Percentiles rank a stretch among this genome's conserved stretches.
These are phyloP conservation scores for Suillus ampliporus DNA, from an alignment of 768 basidiomycete genomes.

Conservation along the genomic window DNA sequence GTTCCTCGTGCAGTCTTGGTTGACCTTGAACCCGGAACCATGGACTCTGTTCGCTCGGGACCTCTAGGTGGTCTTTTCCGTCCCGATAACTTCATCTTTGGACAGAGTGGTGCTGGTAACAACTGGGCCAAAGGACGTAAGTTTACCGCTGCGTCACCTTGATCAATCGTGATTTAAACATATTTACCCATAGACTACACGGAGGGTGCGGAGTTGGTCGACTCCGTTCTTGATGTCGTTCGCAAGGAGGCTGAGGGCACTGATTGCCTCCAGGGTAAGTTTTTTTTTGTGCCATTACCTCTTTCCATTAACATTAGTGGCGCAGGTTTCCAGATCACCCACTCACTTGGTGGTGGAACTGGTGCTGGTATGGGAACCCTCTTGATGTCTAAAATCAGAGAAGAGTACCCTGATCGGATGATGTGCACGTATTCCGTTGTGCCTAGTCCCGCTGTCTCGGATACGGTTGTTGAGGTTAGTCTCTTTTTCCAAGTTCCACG, in stretches of 20 bases:
- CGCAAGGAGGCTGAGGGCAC: conserved; percentile 98
- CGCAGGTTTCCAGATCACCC: conserved; percentile 96
- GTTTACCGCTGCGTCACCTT: conserved; percentile 38
- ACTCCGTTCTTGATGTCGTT: conserved; percentile 96
- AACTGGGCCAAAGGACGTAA: conserved; percentile 99
- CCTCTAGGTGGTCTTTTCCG: conserved; percentile 93
- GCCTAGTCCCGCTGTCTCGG: conserved; percentile 95
- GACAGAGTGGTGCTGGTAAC: conserved; percentile 98
- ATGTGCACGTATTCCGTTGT: conserved; percentile 99
- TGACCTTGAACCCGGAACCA: conserved; percentile 97
- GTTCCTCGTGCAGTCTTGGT: conserved; percentile 97
- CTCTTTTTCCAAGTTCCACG: neutral
- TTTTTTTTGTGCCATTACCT: conserved; percentile 9
- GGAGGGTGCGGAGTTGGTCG: conserved; percentile 97
- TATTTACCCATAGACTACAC: conserved; percentile 63
- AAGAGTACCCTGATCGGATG: conserved; percentile 99
- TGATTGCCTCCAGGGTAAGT: conserved; percentile 91
- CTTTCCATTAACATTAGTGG: conserved; percentile 11
- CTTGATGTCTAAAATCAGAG: conserved; percentile 97
- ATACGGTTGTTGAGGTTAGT: conserved; percentile 93
- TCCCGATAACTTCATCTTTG: conserved; percentile 98
- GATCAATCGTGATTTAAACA: neutral
- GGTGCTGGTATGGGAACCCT: conserved; percentile 99
- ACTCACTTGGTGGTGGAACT: conserved; percentile 98
- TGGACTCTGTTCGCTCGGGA: conserved; percentile 91